Evolutionary conservation across 257 asterid genomes (phyloP), one percentile per base, ranked within the genome.

Genomic region (Gardenia jasminoides): DNA sequence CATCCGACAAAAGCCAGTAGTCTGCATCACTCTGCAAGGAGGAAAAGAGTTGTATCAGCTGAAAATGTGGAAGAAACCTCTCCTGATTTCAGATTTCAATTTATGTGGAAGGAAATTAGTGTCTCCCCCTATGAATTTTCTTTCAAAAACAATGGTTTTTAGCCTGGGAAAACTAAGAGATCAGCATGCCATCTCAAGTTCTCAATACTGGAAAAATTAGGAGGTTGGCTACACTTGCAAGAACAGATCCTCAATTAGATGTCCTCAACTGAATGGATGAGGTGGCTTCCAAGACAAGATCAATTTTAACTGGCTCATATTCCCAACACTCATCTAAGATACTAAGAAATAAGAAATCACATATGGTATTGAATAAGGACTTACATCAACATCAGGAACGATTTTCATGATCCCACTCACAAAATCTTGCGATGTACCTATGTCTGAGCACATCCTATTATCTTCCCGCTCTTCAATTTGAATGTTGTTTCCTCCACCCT

Each of bases 301-400:
- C 15, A 10, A 67, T 52, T 31, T 24, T 24, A 56, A 20, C 48
- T n/a, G 48, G 19, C 75, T 22, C 66, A 2, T 67, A 26, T 8
- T 33, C 50, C 10, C 1, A 44, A 50, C 44, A 65, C 24, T 72
- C 10, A 64, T 72, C 74, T 17, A 19, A 52, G 31, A 59, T 30
- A 26, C 22, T 56, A 64, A 20, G 54, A 58, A 75, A 75, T 56
- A 47, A 20, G 54, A 58, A 75, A 75, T 10, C 19, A n/a, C 56
- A 28, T 39, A 20, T 43, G 30, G 22, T 50, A 67, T 47, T 22
- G 13, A 78, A 52, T 64, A 78, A 64, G 26, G 83, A 86, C 99
- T 95, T 88, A 95, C 99, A 82, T 93, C 92, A 72, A 93, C 96
- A 69, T 92, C 93, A 6, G 99, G 97, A 69, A 89, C 93, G 62